Percentiles rank a stretch among this genome's conserved stretches.
phyloP scores from a whole-genome alignment of 139 green algal species.

The Tetraselmis chui region DNA sequence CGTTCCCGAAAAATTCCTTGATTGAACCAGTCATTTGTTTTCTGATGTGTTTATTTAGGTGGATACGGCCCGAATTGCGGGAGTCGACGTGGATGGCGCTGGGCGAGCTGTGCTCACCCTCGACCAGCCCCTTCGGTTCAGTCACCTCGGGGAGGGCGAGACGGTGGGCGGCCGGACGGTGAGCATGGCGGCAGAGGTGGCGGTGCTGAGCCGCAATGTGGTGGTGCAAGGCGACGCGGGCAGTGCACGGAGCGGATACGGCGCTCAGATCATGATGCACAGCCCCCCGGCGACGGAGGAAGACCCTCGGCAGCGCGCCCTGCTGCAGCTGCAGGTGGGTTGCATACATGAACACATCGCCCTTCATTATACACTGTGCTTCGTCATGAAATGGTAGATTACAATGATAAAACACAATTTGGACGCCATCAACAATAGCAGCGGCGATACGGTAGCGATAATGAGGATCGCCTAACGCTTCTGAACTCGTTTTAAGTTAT shows the following conservation, averaged over 20 bases:
- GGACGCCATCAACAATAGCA: too few species aligned
- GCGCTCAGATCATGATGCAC: neutral
- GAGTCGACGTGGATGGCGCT: neutral
- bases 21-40: too few species aligned
- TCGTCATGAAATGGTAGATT: too few species aligned
- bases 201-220: slow-evolving; percentile 14
- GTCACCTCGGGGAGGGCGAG: slow-evolving; percentile 8
- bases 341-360: too few species aligned
- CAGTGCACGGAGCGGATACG: neutral
- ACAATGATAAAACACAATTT: too few species aligned
- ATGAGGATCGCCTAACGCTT: too few species aligned
- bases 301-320: neutral
- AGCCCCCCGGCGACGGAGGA: too few species aligned
- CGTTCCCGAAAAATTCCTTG: too few species aligned
- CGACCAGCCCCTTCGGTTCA: slow-evolving; percentile 5
- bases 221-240: neutral
- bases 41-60: too few species aligned
- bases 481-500: too few species aligned
- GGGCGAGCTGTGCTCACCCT: neutral
- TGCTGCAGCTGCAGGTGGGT: neutral
- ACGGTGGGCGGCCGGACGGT: neutral
- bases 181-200: slow-evolving; percentile 22
- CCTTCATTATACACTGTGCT: too few species aligned
- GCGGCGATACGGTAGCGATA: too few species aligned
- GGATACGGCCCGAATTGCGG: neutral